Conservation (phyloP, 116 monocot genomes). For the Dioscorea cayenensis region DNA sequence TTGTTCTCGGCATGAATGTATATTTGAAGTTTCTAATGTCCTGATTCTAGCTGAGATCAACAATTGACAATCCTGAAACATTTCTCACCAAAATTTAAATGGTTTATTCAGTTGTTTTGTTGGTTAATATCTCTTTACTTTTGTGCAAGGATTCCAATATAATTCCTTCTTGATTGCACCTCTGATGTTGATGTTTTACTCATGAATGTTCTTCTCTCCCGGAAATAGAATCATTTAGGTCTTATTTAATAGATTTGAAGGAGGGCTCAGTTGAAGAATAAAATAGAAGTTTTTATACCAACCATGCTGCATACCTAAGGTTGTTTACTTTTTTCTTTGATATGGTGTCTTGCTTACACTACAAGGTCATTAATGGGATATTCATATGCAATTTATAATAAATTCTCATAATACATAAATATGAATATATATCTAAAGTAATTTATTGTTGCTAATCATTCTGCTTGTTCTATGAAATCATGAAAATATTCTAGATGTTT, state of each 20-base stretch:
- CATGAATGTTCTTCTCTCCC: constrained; percentile 15
- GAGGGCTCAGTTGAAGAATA: constrained; percentile 98
- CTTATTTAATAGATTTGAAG: constrained; percentile 89
- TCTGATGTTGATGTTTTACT: too few species aligned
- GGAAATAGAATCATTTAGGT: constrained; percentile 92
- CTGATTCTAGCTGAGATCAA: too few species aligned
- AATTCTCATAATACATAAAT: background rate
- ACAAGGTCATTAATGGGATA: background rate
- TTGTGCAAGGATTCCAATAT: too few species aligned
- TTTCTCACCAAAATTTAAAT: too few species aligned
- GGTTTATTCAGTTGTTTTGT: too few species aligned
- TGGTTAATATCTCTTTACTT: too few species aligned
- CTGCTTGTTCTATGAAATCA: background rate
- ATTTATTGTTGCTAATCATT: background rate
- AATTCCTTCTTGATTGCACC: too few species aligned
- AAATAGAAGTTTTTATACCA: constrained; percentile 98
- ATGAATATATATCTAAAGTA: background rate
- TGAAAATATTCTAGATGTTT: too few species aligned
- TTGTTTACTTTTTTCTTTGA: constrained; percentile 15
- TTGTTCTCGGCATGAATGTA: too few species aligned
- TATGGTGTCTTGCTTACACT: background rate
- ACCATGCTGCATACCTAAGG: constrained; percentile 96
- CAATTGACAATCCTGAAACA: too few species aligned
- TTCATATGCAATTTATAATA: background rate
- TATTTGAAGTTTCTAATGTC: too few species aligned